Conservation (phyloP, 2,329 filamentous ascomycete species). For the Ceratocystis destructans region DNA sequence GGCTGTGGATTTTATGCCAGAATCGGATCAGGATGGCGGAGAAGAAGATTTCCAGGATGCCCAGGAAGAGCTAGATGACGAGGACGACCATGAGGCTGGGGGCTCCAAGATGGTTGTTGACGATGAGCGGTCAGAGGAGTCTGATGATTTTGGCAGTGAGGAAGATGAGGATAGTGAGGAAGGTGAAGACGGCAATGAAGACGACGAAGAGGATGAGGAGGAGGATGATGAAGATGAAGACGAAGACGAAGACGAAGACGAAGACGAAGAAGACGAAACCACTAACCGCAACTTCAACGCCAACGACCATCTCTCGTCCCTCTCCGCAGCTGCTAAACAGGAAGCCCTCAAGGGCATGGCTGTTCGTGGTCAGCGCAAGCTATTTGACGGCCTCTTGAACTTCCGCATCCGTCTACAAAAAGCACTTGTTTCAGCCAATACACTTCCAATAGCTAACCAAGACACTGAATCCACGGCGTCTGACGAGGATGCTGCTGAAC, state of each 20-base stretch:
- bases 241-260: constrained; percentile 24
- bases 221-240: constrained; percentile 28
- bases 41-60: constrained; percentile 28
- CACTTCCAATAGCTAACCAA: constrained; percentile 39
- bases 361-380: constrained; percentile 70
- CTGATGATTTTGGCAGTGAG: constrained; percentile 26
- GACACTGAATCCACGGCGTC: constrained; percentile 28
- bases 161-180: constrained; percentile 28
- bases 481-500: constrained; percentile 55
- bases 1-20: constrained; percentile 46
- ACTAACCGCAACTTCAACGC: constrained; percentile 17
- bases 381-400: constrained; percentile 81
- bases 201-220: constrained; percentile 28
- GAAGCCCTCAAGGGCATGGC: constrained; percentile 77
- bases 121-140: constrained; percentile 24
- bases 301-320: constrained; percentile 15
- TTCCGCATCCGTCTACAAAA: constrained; percentile 88
- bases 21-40: constrained; percentile 30
- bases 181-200: constrained; percentile 30
- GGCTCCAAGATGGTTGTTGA: constrained; percentile 25
- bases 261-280: constrained; percentile 22
- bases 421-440: constrained; percentile 68
- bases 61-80: constrained; percentile 29
- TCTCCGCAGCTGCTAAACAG: constrained; percentile 19
- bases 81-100: constrained; percentile 28